Evolutionary conservation across 1,139 yeast species (phyloP), one percentile per base, ranked within the genome.

Genomic region (Groenewaldozyma auringiensis): DNA sequence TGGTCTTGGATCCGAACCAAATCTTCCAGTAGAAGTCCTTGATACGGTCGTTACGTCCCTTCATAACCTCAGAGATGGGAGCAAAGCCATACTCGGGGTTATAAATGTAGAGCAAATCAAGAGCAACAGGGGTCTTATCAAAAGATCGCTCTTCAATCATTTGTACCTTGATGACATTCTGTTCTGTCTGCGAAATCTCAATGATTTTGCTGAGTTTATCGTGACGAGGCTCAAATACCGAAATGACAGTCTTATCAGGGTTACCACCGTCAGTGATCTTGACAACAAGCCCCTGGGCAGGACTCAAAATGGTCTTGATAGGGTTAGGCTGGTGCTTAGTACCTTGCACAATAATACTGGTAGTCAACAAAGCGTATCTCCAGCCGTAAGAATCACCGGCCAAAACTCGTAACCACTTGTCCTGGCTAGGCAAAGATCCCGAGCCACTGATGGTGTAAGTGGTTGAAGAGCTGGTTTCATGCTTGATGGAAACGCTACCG

Each of bases 11-110:
- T 54, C 95, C 96, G 62, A 87, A 88, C 99, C 99, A 92, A 60
- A 88, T 74, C 64, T 82, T 81, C 98, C 98, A 94, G 80, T 92
- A 92, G 74, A 92, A 87, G 67, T 82, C 81, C 74, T 92, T 92
- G 67, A 94, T 89, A 68, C 97, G 80, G 48, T 78, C 79, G 67
- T 92, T 94, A 73, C 98, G 83, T 59, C 81, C 94, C 55, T 79
- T 84, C 83, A 87, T 84, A 38, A 83, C 76, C 70, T 92, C 98
- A 57, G 81, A 74, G 56, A 92, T 85, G 62, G 98, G 97, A 50
- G 96, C 95, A 65, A 83, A 89, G 20, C 98, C 98, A 64, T 84
- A 86, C 45, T 78, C 75, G 42, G 95, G 88, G 60, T 80, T 74
- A 72, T 83, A 92, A 47, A 71, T 76, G 78, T 83, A 94, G 53